Base-by-base conservation (phyloP, 2,329 filamentous ascomycete species). In the Apiospora rasikravindrae region DNA sequence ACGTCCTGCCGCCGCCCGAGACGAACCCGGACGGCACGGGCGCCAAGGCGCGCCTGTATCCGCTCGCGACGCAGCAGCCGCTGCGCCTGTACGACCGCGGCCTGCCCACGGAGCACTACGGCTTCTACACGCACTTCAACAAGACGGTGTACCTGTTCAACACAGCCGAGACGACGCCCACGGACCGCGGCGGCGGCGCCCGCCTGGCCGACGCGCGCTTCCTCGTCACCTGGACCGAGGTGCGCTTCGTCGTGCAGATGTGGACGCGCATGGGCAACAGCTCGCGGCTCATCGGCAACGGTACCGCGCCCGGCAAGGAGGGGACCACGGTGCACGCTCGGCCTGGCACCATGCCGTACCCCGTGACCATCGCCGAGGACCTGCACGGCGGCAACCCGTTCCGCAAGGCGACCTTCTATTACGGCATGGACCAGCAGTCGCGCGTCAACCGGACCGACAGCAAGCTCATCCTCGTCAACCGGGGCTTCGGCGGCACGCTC, bases 101-200 rank as follows among this genome's bases (percentile, higher is more conserved):
- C 24, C 86, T 93, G 40, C 84, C 88, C 1, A 92, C 92, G 0
- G 96, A 98, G 81, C 94, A 98, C 82, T 98, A 97, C 81, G 94
- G 94, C 2, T 98, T 98, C 83, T 98, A 98, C 84, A 93, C 89
- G 0, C 97, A 98, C 85, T 98, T 93, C 82, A 91, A 95, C 82
- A 94, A 95, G 75, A 93, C 92, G 11, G 94, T 97, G 74, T 97
- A 96, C 84, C 86, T 97, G 74, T 90, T 71, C 19, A 76, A 80
- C 70, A 75, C 70, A 8, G 74, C 74, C 24, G 67, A 72, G n/a
- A 70, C 22, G 37, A 75, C 76, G 40, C 82, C 85, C 0, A 82
- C 85, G 37, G 90, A 92, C 75, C 77, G 83, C 66, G 82, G 89
- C 73, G 90, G 90, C 51, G 90, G 90, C 11, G 83, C 87, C 26